A percentile compares a stretch with the other conserved stretches of the same genome.
phyloP scores from a whole-genome alignment of 441 rosid species.

The Manihot esculenta region DNA sequence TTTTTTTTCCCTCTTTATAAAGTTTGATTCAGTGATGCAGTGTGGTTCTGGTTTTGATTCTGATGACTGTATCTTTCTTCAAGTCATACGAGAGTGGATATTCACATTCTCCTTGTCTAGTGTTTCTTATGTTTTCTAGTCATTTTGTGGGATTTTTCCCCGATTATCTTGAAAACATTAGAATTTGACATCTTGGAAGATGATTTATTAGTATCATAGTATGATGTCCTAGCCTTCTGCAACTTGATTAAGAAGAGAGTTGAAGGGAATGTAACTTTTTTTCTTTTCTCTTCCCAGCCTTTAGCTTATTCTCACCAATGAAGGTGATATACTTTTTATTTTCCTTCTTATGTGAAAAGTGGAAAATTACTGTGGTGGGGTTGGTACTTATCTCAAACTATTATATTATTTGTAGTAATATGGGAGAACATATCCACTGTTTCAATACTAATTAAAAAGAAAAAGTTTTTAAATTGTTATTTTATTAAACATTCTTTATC shows the following conservation, averaged over 20 bases:
- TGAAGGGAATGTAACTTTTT: neutral
- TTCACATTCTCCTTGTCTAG: neutral
- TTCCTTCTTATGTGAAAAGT: slow-evolving; percentile 16
- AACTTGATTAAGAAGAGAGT: slow-evolving; percentile 4
- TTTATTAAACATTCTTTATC: neutral
- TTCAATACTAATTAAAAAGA: neutral
- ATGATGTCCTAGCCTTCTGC: slow-evolving; percentile 1
- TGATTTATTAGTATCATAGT: neutral
- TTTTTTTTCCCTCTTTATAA: neutral
- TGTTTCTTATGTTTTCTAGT: neutral
- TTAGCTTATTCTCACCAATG: slow-evolving; percentile 20
- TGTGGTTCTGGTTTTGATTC: neutral
- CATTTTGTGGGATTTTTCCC: neutral
- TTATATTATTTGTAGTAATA: neutral
- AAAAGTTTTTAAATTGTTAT: neutral
- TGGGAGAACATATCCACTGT: neutral
- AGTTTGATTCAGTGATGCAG: neutral
- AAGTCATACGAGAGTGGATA: neutral
- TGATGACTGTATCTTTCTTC: neutral
- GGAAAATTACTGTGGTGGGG: slow-evolving; percentile 23
- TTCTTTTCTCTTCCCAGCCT: neutral
- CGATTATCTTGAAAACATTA: slow-evolving; percentile 6
- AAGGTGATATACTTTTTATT: slow-evolving; percentile 14
- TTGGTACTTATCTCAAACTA: slow-evolving; percentile 28
- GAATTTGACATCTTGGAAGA: neutral